Conservation (phyloP, 257 asterid genomes). For the Fraxinus pennsylvanica region DNA sequence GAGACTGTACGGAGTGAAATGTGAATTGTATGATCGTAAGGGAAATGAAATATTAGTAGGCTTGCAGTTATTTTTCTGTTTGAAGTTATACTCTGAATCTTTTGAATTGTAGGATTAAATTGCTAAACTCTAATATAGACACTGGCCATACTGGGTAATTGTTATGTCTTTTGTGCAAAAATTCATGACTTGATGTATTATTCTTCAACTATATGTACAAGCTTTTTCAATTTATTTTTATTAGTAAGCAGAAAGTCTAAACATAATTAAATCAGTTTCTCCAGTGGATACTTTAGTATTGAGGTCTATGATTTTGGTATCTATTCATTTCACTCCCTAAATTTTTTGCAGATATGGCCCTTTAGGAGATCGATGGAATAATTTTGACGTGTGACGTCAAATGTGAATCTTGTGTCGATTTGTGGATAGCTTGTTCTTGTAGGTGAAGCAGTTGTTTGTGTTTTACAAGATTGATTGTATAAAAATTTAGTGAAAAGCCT, state of each 20-base stretch:
- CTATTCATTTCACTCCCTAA: background rate
- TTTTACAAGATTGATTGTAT: background rate
- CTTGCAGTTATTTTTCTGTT: background rate
- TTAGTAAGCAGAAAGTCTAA: background rate
- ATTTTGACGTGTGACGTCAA: background rate
- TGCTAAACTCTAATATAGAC: background rate
- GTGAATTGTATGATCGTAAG: background rate
- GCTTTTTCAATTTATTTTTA: background rate
- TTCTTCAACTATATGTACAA: background rate
- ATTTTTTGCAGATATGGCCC: background rate
- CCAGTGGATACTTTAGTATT: background rate
- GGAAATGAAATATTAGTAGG: background rate
- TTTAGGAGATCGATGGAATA: background rate
- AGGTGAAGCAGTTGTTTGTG: background rate
- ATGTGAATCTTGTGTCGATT: background rate
- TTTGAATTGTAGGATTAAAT: background rate
- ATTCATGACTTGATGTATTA: background rate
- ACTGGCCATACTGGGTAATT: background rate
- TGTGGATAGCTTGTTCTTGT: background rate
- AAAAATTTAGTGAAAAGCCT: background rate
- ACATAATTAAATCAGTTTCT: background rate
- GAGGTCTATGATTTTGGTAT: background rate
- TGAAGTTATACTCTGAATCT: background rate
- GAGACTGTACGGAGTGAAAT: background rate
- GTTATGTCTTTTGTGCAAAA: background rate